Evolutionary conservation across 2,329 filamentous ascomycete genomes (phyloP).

Genomic region (Aspergillus fructus): DNA sequence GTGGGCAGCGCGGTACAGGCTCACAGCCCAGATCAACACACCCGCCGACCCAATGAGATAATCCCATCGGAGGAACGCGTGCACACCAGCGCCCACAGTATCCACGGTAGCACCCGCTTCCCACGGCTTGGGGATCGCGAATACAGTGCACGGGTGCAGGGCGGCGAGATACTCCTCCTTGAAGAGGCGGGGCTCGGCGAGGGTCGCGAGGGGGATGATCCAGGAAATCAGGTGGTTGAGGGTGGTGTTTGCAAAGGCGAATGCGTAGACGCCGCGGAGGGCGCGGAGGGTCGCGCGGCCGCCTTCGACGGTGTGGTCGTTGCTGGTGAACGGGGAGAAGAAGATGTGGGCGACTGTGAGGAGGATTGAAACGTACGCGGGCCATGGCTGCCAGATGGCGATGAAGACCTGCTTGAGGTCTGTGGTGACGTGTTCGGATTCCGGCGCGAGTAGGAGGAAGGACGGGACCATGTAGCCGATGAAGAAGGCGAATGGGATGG

Average conservation of each 20-base stretch:
- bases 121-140: conserved; percentile 36
- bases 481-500: conserved; percentile 43
- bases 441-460: conserved; percentile 44
- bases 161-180: conserved; percentile 29
- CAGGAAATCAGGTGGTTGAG: conserved; percentile 43
- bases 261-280: conserved; percentile 42
- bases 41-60: conserved; percentile 44
- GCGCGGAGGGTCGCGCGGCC: conserved; percentile 28
- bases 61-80: conserved; percentile 52
- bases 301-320: conserved; percentile 22
- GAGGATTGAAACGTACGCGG: conserved; percentile 46
- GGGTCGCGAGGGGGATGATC: conserved; percentile 41
- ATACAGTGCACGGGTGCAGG: conserved; percentile 42
- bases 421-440: conserved; percentile 38
- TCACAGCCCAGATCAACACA: conserved; percentile 47
- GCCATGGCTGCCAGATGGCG: conserved; percentile 53
- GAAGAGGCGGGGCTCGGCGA: conserved; percentile 37
- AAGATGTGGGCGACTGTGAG: conserved; percentile 31
- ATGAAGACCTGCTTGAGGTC: conserved; percentile 50
- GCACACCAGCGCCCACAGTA: conserved; percentile 42
- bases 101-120: conserved; percentile 28
- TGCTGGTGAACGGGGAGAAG: conserved; percentile 24
- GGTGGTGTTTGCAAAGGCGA: conserved; percentile 41
- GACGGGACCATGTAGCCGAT: conserved; percentile 48
- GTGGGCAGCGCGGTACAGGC: conserved; percentile 34